These are phyloP conservation scores for Phaeoacremonium minimum DNA, from an alignment of 2,329 filamentous ascomycete species.

Conservation along the genomic window DNA sequence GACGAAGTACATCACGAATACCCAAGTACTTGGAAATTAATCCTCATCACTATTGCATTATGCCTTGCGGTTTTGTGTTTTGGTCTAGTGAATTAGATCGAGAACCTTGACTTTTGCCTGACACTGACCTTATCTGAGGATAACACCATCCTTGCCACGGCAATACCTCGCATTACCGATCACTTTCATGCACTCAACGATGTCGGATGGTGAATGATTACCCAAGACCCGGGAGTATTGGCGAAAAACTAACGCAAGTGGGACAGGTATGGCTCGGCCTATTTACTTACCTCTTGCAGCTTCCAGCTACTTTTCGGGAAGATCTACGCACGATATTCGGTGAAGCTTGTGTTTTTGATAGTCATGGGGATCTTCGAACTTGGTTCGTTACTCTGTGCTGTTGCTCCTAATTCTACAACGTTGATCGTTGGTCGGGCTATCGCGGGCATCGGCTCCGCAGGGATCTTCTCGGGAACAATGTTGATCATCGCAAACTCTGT, in stretches of 20 bases:
- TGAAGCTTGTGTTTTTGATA: conserved; percentile 24
- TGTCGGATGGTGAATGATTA: no score
- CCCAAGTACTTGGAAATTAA: no score
- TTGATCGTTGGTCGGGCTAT: conserved; percentile 5
- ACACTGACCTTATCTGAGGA: no score
- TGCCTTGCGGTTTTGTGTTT: no score
- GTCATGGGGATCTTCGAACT: conserved; percentile 26
- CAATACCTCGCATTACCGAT: conserved; percentile 22
- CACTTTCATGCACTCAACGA: conserved; percentile 27
- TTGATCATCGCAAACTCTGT: conserved; percentile 21
- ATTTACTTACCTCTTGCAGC: conserved; percentile 23
- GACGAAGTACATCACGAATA: no score
- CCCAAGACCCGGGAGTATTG: no score
- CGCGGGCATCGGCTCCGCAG: conserved; percentile 2
- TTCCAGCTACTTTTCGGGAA: conserved; percentile 22
- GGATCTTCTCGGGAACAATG: conserved; percentile 1
- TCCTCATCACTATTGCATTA: no score
- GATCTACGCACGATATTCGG: conserved; percentile 22
- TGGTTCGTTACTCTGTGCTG: conserved; percentile 1
- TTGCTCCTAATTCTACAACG: conserved; percentile 1
- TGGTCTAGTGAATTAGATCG: no score
- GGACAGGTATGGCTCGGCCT: conserved; percentile 33
- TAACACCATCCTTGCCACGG: conserved; percentile 25
- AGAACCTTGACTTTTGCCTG: no score
- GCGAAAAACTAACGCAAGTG: no score